Percentiles rank a stretch among this genome's conserved stretches.
phyloP scores from a whole-genome alignment of 768 basidiomycete genomes.

The Agaricus subrufescens region DNA sequence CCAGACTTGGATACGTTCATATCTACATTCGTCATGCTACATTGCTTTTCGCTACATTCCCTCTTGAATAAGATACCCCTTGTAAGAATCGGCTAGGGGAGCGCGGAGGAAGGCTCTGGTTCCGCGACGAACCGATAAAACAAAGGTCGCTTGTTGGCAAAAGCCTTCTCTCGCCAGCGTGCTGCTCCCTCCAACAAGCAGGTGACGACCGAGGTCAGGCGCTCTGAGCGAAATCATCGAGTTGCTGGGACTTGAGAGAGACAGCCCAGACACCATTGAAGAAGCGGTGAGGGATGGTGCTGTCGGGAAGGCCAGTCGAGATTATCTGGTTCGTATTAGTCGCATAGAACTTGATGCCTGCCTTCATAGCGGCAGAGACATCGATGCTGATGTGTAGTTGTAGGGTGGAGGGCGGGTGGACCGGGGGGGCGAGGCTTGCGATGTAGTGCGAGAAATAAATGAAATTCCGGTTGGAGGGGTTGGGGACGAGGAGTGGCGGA shows the following conservation, averaged over 20 bases:
- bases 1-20: no score
- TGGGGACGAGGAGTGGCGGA: background rate
- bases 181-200: no score
- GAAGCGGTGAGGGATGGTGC: slow-evolving; percentile 7
- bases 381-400: slow-evolving; percentile 14
- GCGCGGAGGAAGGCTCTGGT: no score
- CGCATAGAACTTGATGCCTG: slow-evolving; percentile 14
- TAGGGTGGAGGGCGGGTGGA: background rate
- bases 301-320: slow-evolving; percentile 7
- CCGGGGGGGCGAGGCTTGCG: background rate
- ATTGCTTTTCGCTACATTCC: no score
- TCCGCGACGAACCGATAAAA: no score
- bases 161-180: no score
- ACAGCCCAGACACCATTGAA: slow-evolving; percentile 11
- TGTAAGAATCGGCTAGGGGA: no score
- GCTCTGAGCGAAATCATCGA: no score
- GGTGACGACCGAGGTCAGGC: no score
- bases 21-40: no score
- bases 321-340: slow-evolving; percentile 10
- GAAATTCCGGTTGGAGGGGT: background rate
- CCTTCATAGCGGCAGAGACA: slow-evolving; percentile 12
- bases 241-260: background rate
- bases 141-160: no score
- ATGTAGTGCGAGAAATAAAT: slow-evolving; percentile 5
- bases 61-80: no score